Conservation (phyloP, 139 green algal species). For the Desmodesmus armatus region DNA sequence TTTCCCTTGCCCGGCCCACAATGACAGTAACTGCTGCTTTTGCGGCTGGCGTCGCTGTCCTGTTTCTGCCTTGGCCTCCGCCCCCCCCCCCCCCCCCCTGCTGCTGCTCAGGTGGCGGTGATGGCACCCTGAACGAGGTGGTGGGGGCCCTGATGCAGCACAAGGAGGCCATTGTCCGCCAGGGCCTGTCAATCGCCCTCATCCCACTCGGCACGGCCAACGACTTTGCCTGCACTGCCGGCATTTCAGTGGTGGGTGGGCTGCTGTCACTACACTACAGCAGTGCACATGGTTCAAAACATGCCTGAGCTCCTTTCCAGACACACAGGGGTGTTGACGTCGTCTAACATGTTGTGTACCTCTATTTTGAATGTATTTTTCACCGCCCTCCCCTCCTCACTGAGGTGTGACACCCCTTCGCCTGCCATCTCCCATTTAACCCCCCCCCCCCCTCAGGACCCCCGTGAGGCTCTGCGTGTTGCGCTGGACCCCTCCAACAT, state of each 20-base stretch:
- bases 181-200: constrained; percentile 45
- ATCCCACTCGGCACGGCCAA: constrained; percentile 64
- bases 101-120: constrained; percentile 60
- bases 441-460: too few species aligned
- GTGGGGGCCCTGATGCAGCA: constrained; percentile 58
- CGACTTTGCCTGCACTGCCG: constrained; percentile 59
- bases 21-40: not conserved
- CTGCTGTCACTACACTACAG: not conserved
- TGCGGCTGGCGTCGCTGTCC: not conserved
- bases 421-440: too few species aligned
- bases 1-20: too few species aligned
- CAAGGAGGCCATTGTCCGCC: not conserved
- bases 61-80: not conserved
- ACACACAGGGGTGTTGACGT: not conserved
- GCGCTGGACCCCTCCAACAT: constrained; percentile 41
- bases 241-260: constrained; percentile 51
- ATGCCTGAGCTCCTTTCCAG: not conserved
- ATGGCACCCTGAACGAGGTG: constrained; percentile 63
- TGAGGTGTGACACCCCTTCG: not conserved
- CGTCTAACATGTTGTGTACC: too few species aligned
- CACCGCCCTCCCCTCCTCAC: too few species aligned
- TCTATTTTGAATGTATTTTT: too few species aligned
- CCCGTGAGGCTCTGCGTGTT: constrained; percentile 51
- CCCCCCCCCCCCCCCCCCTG: constrained; percentile 1
- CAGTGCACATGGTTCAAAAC: not conserved